These are phyloP conservation scores for Jimgerdemannia flammicorona DNA, from an alignment of 192 early-diverging fungal species.

Conservation along the genomic window DNA sequence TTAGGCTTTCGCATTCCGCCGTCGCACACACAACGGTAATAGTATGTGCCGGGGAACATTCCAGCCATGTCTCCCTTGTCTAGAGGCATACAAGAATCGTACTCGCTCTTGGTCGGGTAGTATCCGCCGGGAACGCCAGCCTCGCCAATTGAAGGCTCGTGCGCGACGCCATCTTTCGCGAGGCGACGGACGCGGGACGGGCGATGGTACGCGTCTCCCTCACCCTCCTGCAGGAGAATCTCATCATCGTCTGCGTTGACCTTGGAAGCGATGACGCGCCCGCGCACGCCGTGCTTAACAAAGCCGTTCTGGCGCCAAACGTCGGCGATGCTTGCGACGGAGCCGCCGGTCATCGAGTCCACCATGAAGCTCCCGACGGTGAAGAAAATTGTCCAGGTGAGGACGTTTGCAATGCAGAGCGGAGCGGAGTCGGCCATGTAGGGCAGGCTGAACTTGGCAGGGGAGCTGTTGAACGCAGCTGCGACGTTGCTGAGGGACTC, in stretches of 20 bases:
- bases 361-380: not conserved
- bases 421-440: too few species aligned
- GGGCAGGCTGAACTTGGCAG: too few species aligned
- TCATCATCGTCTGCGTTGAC: too few species aligned
- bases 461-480: not conserved
- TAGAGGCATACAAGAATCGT: not conserved
- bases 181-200: too few species aligned
- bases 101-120: not conserved
- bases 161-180: too few species aligned
- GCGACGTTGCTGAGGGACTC: not conserved
- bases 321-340: not conserved
- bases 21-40: not conserved
- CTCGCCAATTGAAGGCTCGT: not conserved
- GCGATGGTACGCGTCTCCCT: too few species aligned
- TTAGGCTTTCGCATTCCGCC: not conserved
- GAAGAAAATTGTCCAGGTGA: not conserved
- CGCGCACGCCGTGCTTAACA: not conserved
- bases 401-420: not conserved
- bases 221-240: too few species aligned
- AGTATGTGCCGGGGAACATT: not conserved
- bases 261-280: not conserved
- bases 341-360: not conserved
- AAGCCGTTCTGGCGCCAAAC: not conserved
- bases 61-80: not conserved
- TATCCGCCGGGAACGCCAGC: not conserved